phyloP scores from a whole-genome alignment of 495 filamentous ascomycete genomes.

The Penicillium dipodomyicola region DNA sequence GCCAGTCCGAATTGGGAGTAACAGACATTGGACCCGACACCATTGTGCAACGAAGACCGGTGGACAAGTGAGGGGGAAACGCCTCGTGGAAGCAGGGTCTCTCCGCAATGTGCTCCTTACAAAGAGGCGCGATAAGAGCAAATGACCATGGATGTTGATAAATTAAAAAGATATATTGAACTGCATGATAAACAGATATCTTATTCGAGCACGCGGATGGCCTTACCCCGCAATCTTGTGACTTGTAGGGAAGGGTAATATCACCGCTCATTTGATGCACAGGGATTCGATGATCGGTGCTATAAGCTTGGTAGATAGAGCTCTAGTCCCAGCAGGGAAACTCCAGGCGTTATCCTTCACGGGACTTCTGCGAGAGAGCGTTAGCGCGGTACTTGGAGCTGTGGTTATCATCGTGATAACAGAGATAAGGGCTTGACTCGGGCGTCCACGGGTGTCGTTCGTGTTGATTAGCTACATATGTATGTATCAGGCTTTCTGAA shows the following conservation, averaged over 20 bases:
- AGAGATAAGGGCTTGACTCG: background rate
- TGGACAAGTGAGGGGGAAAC: background rate
- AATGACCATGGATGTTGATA: background rate
- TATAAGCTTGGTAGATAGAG: conserved; percentile 23
- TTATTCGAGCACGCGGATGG: background rate
- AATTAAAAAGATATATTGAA: background rate
- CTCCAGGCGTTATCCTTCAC: conserved; percentile 28
- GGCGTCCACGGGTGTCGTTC: background rate
- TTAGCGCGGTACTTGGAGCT: background rate
- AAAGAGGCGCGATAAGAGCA: background rate
- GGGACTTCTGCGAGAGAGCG: conserved; percentile 1
- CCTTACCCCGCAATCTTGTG: conserved; percentile 20
- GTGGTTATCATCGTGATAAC: conserved; percentile 1
- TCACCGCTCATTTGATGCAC: conserved; percentile 13
- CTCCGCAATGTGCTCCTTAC: background rate
- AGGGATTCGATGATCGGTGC: conserved; percentile 15
- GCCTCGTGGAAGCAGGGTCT: background rate
- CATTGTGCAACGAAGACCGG: background rate
- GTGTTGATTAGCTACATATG: background rate
- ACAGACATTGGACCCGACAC: background rate
- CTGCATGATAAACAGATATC: background rate
- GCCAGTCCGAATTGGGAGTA: background rate
- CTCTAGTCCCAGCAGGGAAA: conserved; percentile 33
- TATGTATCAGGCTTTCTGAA: background rate
- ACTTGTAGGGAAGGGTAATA: conserved; percentile 16